These are phyloP conservation scores for Miscanthus sacchariflorus DNA, from an alignment of 202 grass and related monocot genomes.

Conservation along the genomic window DNA sequence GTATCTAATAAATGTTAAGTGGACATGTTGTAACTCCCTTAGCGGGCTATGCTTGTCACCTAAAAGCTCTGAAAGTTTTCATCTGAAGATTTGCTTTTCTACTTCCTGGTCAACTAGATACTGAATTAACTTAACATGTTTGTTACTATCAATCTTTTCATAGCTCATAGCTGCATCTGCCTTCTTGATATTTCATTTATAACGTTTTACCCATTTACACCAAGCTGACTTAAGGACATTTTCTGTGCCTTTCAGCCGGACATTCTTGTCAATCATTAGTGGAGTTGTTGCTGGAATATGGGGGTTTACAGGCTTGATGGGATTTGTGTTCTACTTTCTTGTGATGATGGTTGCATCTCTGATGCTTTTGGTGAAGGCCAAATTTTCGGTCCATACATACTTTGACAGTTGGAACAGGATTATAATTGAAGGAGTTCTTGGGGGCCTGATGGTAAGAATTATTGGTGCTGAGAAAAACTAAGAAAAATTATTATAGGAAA, in stretches of 20 bases:
- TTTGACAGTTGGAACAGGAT: conserved; percentile 90
- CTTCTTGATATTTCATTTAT: neutral
- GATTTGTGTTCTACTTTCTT: conserved; percentile 85
- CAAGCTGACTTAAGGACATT: conserved; percentile 5
- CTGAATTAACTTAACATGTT: neutral
- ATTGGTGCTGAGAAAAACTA: neutral
- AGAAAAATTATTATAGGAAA: neutral
- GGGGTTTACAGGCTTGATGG: conserved; percentile 78
- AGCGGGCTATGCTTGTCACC: neutral
- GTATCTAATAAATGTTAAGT: conserved; percentile 15
- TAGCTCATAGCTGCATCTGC: neutral
- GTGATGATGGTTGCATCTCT: conserved; percentile 75
- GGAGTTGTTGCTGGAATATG: conserved; percentile 91
- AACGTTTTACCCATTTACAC: neutral
- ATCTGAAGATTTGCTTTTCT: neutral
- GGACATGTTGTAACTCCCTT: neutral
- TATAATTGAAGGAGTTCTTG: conserved; percentile 77
- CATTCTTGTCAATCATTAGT: conserved; percentile 92
- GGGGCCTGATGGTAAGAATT: conserved; percentile 87
- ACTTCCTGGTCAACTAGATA: conserved; percentile 5
- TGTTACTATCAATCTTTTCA: neutral
- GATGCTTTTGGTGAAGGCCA: conserved; percentile 67
- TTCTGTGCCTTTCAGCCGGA: conserved; percentile 60
- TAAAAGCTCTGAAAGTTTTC: conserved; percentile 19
- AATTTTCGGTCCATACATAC: conserved; percentile 72